Evolutionary conservation across 164 flowering plant genomes (phyloP).

Genomic region (Paratinospora sagittata): DNA sequence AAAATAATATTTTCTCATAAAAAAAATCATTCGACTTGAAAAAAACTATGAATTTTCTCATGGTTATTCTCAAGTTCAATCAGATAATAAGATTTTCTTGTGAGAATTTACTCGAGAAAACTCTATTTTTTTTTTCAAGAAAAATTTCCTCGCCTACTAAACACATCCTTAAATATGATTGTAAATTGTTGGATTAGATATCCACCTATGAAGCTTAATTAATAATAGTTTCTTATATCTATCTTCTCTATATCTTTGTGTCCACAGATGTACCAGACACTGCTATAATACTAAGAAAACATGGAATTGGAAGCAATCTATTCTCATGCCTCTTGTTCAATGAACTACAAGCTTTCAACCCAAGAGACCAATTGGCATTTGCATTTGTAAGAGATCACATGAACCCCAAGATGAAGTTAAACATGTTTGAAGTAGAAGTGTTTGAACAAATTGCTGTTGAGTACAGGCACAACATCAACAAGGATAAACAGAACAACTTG

Average conservation of each 20-base stretch:
- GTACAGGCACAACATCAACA: slow-evolving; percentile 73
- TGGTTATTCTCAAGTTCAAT: too few species aligned
- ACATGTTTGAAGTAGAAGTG: slow-evolving; percentile 87
- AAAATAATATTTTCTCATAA: too few species aligned
- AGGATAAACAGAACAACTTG: slow-evolving; percentile 3
- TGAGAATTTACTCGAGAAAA: too few species aligned
- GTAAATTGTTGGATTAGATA: too few species aligned
- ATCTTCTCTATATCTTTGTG: background rate
- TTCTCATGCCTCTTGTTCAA: slow-evolving; percentile 90
- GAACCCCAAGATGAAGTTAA: slow-evolving; percentile 60
- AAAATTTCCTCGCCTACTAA: too few species aligned
- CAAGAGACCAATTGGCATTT: slow-evolving; percentile 87
- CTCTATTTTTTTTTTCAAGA: too few species aligned
- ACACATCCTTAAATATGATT: too few species aligned
- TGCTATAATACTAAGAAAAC: slow-evolving; percentile 79
- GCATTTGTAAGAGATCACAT: slow-evolving; percentile 79
- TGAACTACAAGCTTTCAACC: slow-evolving; percentile 87
- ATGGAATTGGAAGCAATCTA: slow-evolving; percentile 51
- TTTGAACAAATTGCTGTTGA: slow-evolving; percentile 74
- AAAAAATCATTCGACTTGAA: too few species aligned
- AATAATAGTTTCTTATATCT: too few species aligned
- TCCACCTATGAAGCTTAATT: too few species aligned
- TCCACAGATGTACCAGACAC: slow-evolving; percentile 89
- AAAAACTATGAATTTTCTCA: too few species aligned
- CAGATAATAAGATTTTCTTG: too few species aligned